Evolutionary conservation across 345 rosid species (phyloP).

Genomic region (Linum tenue): DNA sequence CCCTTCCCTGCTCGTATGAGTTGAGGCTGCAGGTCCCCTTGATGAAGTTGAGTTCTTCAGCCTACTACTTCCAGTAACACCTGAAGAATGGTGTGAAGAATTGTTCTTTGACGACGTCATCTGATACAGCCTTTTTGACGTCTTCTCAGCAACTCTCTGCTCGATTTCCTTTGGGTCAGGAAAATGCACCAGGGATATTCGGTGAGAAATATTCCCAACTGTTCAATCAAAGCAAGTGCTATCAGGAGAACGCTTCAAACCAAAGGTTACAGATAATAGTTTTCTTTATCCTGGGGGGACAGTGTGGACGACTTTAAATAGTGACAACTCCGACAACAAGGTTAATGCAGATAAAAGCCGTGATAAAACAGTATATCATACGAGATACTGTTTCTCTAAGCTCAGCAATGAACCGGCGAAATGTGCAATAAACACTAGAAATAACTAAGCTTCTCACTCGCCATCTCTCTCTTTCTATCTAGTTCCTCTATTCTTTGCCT

Average conservation of each 20-base stretch:
- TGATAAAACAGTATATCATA: too few species aligned
- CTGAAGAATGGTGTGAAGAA: not conserved
- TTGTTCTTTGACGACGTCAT: not conserved
- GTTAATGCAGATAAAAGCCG: too few species aligned
- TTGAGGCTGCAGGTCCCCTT: not conserved
- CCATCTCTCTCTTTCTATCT: too few species aligned
- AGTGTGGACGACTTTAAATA: too few species aligned
- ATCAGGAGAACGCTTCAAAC: not conserved
- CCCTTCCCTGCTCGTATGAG: not conserved
- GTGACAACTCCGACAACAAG: too few species aligned
- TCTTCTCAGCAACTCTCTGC: constrained; percentile 20
- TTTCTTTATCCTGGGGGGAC: not conserved
- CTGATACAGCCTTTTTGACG: constrained; percentile 5
- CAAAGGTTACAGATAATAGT: not conserved
- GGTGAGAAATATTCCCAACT: constrained; percentile 56
- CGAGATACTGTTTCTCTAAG: too few species aligned
- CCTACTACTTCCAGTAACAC: not conserved
- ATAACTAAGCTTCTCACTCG: too few species aligned
- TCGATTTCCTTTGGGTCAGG: constrained; percentile 60
- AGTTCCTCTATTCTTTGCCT: too few species aligned
- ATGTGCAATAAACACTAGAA: too few species aligned
- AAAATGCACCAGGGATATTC: constrained; percentile 49
- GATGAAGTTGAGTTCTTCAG: not conserved
- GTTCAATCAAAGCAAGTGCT: constrained; percentile 10
- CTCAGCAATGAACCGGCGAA: too few species aligned